Evolutionary conservation across 2,329 filamentous ascomycete genomes (phyloP).

Genomic region (Septoria linicola): DNA sequence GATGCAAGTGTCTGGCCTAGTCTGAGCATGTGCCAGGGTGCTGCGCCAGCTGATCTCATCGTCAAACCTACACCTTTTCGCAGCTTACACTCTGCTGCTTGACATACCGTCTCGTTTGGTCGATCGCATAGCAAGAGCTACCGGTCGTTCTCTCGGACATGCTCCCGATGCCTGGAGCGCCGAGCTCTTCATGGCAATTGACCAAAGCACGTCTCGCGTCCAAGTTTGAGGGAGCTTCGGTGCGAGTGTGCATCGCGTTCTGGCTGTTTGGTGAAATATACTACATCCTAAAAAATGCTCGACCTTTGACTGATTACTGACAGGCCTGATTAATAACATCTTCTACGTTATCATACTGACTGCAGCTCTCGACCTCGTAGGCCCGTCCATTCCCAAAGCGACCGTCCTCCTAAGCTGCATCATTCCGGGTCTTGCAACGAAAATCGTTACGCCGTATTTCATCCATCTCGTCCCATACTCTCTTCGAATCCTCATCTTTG

Average conservation of each 20-base stretch:
- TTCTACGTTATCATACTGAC: constrained; percentile 97
- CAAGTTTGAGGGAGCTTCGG: constrained; percentile 66
- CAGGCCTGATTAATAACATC: constrained; percentile 92
- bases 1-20: no score
- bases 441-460: constrained; percentile 75
- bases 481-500: constrained; percentile 71
- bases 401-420: constrained; percentile 92
- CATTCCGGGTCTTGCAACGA: constrained; percentile 77
- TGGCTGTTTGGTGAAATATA: constrained; percentile 84
- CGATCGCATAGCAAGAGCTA: no score
- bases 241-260: constrained; percentile 74
- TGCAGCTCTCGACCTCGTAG: constrained; percentile 91
- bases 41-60: no score
- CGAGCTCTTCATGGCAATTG: constrained; percentile 16
- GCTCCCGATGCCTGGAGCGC: no score
- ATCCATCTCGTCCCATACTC: constrained; percentile 84
- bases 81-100: no score
- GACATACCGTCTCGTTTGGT: no score
- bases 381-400: constrained; percentile 79
- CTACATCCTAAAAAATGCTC: no score
- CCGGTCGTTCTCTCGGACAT: no score
- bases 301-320: background rate
- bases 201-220: constrained; percentile 57
- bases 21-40: no score
- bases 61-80: no score